Evolutionary conservation across 768 basidiomycete genomes (phyloP).

Genomic region (Mycena albidolilacea): DNA sequence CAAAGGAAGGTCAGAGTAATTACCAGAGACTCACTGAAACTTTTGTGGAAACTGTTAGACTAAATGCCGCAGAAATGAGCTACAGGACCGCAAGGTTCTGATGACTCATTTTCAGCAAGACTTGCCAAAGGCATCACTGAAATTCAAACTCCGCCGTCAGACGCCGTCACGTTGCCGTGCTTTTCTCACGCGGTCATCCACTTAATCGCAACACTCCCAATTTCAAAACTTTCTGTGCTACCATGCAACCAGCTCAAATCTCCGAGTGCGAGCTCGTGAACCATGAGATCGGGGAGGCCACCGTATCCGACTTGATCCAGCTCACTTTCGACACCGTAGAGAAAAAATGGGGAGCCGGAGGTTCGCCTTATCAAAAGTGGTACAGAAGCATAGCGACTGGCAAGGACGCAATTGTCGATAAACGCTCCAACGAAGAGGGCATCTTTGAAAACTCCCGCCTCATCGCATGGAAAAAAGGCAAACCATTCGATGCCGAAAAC

Average conservation of each 20-base stretch:
- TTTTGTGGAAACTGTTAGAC: too few species aligned
- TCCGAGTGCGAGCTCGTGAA: conserved; percentile 14
- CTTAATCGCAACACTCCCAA: too few species aligned
- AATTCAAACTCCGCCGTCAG: too few species aligned
- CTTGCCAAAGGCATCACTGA: too few species aligned
- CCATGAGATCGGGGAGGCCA: not conserved
- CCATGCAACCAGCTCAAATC: not conserved
- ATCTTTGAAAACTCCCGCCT: conserved; percentile 34
- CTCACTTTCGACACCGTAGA: conserved; percentile 14
- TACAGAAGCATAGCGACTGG: conserved; percentile 35
- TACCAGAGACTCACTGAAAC: not conserved
- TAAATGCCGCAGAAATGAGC: not conserved
- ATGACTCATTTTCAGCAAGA: too few species aligned
- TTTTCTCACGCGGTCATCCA: too few species aligned
- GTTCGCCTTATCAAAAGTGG: conserved; percentile 39
- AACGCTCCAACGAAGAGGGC: not conserved
- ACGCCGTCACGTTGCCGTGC: too few species aligned
- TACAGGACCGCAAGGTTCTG: not conserved
- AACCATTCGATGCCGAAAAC: conserved; percentile 34
- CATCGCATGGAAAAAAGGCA: conserved; percentile 42
- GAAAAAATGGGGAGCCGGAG: conserved; percentile 8
- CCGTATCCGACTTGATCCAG: not conserved
- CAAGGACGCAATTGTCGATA: conserved; percentile 21
- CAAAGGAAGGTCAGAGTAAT: not conserved
- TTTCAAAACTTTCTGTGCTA: too few species aligned